A percentile compares a stretch with the other conserved stretches of the same genome.
phyloP scores from a whole-genome alignment of 192 early-diverging fungal species.

The Backusella tarrabulga region DNA sequence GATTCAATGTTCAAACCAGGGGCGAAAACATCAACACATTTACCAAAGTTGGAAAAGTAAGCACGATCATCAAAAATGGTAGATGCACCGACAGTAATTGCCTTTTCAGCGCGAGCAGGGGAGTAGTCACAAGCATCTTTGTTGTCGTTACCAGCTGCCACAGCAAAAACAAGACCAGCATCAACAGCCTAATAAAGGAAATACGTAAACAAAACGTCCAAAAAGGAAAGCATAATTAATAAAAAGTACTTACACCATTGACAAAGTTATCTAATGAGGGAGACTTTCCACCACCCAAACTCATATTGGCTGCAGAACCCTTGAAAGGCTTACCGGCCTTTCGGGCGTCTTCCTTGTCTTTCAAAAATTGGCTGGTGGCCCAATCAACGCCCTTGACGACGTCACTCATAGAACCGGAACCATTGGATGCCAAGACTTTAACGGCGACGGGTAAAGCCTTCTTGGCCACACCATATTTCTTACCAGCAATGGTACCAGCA shows the following conservation, averaged over 20 bases:
- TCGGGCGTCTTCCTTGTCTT: slow-evolving; percentile 43
- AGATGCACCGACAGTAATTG: slow-evolving; percentile 89
- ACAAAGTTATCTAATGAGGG: slow-evolving; percentile 81
- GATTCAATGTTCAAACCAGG: slow-evolving; percentile 84
- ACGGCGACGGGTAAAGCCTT: slow-evolving; percentile 81
- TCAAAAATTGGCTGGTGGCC: slow-evolving; percentile 58
- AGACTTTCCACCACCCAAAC: slow-evolving; percentile 82
- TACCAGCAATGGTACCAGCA: slow-evolving; percentile 86
- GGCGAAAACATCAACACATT: slow-evolving; percentile 91
- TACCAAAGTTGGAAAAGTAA: slow-evolving; percentile 85
- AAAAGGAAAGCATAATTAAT: not conserved
- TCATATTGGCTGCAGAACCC: slow-evolving; percentile 93
- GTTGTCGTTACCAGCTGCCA: slow-evolving; percentile 90
- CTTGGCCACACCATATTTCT: slow-evolving; percentile 88
- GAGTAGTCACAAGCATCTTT: slow-evolving; percentile 87
- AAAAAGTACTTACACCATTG: slow-evolving; percentile 42
- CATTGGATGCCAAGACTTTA: slow-evolving; percentile 91
- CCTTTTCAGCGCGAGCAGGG: slow-evolving; percentile 76
- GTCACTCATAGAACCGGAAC: slow-evolving; percentile 82
- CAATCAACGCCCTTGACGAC: slow-evolving; percentile 80
- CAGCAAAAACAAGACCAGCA: slow-evolving; percentile 77
- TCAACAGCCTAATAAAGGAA: slow-evolving; percentile 49
- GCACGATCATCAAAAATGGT: slow-evolving; percentile 78
- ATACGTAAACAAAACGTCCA: not conserved
- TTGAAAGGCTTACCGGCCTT: slow-evolving; percentile 62